Base-by-base conservation (phyloP, 208 protist genomes). In the Trypanosoma caninum region DNA sequence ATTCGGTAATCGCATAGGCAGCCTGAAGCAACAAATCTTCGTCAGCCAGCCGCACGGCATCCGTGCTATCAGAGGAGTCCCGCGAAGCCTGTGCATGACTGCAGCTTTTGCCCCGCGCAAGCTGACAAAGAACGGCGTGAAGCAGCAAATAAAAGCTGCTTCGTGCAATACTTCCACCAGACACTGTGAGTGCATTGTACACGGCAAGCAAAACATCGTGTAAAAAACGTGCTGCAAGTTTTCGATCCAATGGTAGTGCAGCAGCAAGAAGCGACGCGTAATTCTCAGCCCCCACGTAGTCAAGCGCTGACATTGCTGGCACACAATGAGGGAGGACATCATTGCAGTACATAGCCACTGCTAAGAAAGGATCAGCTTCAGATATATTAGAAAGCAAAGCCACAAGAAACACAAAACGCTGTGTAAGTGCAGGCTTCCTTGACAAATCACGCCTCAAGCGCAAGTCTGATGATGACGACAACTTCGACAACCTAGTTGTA, bases 341-440 rank as follows among this genome's bases (percentile, higher is more conserved):
- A 37, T 54, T 35, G 22, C 41, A 37, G 20, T 75, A 76, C 13
- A 54, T 31, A 7, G 63, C 54, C 38, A 82, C 46, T 20, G 85
- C 75, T 51, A 69, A 40, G 72, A 76, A 65, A 3, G 63, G 44
- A 66, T 89, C 72, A 1, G 63, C 38, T 45, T 78, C 78, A n/a
- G 74, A 72, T n/a, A 89, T 69, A 33, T 72, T 72, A 22, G 74
- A 56, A 16, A 92, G 55, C 16, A 92, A 28, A 0, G 71, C 40
- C 0, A 77, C 28, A 14, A 80, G 38, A 53, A 85, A 82, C 6
- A 54, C 45, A 31, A 81, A 50, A 8, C 57, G 71, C 16, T 72
- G 47, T 20, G 70, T n/a, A 52, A 38, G 11, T 25, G 28, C 30
- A 30, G 50, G 22, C 18, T 14, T 33, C 11, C 16, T 14, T 33